Percentiles rank a stretch among this genome's conserved stretches.
Evolutionary conservation across 176 grass and related monocot species (phyloP).

Genomic region (Oryza brachyantha): DNA sequence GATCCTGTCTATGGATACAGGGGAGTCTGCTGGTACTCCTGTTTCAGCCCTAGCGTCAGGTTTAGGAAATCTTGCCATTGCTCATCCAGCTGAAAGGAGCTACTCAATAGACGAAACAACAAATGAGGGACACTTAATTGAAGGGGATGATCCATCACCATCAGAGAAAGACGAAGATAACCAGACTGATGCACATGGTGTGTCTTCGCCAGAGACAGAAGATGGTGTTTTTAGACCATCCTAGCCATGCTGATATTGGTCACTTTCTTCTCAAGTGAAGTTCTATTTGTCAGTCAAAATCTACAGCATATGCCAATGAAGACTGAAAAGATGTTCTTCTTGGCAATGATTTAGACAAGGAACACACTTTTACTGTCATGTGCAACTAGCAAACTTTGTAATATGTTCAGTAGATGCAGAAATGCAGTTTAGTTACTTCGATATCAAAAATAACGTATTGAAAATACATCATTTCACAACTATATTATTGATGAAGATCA

Average conservation of each 20-base stretch:
- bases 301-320: background rate
- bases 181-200: background rate
- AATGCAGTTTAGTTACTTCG: background rate
- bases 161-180: background rate
- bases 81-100: constrained; percentile 9
- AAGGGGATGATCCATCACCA: background rate
- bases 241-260: background rate
- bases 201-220: background rate
- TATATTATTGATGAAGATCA: background rate
- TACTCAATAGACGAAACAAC: background rate
- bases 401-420: background rate
- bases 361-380: background rate
- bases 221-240: background rate
- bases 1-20: constrained; percentile 12
- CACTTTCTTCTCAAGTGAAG: background rate
- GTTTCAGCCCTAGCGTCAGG: background rate
- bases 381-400: background rate
- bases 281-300: background rate
- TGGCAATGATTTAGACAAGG: background rate
- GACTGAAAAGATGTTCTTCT: background rate
- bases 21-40: constrained; percentile 5
- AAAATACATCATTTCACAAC: background rate
- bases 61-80: background rate
- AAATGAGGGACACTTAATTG: background rate
- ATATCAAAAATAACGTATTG: background rate